These are phyloP conservation scores for Teratosphaeria gauchensis DNA, from an alignment of 2,329 filamentous ascomycete species.

Conservation along the genomic window DNA sequence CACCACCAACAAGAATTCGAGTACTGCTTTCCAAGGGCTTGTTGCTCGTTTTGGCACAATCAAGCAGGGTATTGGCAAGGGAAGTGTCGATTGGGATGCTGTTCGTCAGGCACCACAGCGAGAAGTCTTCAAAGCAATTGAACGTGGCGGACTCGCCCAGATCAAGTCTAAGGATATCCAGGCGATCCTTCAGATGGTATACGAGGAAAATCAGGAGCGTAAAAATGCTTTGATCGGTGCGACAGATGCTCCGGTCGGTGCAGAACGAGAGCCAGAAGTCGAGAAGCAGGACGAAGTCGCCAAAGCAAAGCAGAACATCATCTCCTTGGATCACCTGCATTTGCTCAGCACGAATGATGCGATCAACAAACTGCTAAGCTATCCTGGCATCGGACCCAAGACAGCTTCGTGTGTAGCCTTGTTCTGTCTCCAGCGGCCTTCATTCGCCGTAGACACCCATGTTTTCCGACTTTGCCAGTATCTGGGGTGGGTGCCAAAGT, in stretches of 20 bases:
- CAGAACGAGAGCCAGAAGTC: constrained; percentile 36
- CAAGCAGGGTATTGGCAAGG: constrained; percentile 52
- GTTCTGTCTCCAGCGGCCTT: constrained; percentile 54
- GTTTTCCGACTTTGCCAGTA: constrained; percentile 55
- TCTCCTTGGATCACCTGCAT: constrained; percentile 57
- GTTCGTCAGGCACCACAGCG: constrained; percentile 50
- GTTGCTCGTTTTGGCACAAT: constrained; percentile 50
- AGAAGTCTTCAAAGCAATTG: constrained; percentile 60
- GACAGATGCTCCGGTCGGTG: constrained; percentile 24
- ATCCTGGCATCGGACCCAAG: constrained; percentile 56
- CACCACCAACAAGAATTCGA: constrained; percentile 52
- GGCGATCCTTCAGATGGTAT: constrained; percentile 60
- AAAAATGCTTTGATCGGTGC: constrained; percentile 40
- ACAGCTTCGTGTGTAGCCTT: constrained; percentile 56
- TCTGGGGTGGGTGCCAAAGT: constrained; percentile 50
- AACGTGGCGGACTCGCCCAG: constrained; percentile 59
- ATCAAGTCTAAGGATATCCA: constrained; percentile 66
- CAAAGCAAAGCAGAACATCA: constrained; percentile 47
- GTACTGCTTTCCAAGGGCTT: constrained; percentile 56
- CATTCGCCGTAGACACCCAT: constrained; percentile 58
- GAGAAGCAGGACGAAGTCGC: constrained; percentile 50
- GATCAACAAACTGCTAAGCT: constrained; percentile 48
- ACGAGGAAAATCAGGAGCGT: constrained; percentile 55
- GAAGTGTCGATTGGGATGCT: constrained; percentile 66
- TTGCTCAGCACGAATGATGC: constrained; percentile 46